phyloP scores from a whole-genome alignment of 1,284 basidiomycete genomes.

The Lentinula novae-zelandiae region DNA sequence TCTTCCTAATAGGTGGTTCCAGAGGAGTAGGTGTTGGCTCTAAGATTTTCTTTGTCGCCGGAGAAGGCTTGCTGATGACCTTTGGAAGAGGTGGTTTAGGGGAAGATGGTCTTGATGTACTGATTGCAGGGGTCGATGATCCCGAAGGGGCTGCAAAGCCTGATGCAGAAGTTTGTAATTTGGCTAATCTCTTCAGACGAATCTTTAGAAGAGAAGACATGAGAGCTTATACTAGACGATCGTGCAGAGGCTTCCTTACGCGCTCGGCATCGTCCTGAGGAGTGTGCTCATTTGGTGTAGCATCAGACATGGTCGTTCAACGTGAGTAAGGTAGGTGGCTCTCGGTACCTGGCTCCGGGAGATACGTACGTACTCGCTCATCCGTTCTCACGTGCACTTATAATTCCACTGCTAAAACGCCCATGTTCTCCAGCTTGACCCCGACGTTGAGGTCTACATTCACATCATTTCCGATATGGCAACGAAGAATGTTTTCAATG shows the following conservation, averaged over 20 bases:
- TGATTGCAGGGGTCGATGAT: conserved; percentile 21
- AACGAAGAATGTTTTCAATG: conserved; percentile 42
- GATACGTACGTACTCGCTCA: not conserved
- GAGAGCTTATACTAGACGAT: not conserved
- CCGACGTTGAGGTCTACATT: conserved; percentile 24
- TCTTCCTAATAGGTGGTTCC: conserved; percentile 37
- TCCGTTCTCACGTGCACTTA: not conserved
- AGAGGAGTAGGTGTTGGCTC: conserved; percentile 27
- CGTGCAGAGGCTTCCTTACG: conserved; percentile 36
- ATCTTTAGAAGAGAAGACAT: conserved; percentile 48
- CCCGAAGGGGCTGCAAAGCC: conserved; percentile 28
- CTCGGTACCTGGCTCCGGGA: not conserved
- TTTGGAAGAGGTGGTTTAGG: conserved; percentile 17
- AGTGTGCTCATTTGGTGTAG: conserved; percentile 24
- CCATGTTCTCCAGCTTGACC: conserved; percentile 21
- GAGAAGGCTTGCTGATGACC: conserved; percentile 17
- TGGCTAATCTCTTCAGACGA: conserved; percentile 82
- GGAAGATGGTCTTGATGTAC: conserved; percentile 1
- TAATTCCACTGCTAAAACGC: not conserved
- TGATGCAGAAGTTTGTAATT: conserved; percentile 52
- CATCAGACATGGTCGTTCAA: conserved; percentile 5
- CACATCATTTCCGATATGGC: conserved; percentile 11
- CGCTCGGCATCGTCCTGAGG: conserved; percentile 76
- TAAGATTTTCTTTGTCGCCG: conserved; percentile 25
- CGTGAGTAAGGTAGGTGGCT: not conserved